These are phyloP conservation scores for Atractiella rhizophila DNA, from an alignment of 768 basidiomycete genomes.

Conservation along the genomic window DNA sequence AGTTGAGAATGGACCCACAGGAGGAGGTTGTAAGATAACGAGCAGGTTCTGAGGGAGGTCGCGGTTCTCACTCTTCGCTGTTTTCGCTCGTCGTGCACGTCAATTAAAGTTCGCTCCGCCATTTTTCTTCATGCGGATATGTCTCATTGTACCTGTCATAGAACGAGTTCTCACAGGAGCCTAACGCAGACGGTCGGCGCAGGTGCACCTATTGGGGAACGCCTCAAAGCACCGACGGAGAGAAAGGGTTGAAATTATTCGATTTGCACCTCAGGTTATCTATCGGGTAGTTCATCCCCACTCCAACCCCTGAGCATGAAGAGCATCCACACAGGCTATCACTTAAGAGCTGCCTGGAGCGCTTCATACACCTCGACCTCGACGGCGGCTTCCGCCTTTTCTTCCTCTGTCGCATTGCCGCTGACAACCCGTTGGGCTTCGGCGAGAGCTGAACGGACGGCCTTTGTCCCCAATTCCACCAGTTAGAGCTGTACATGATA, in stretches of 20 bases:
- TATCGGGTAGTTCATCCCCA: too few species aligned
- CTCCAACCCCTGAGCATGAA: neutral
- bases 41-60: neutral
- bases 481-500: neutral
- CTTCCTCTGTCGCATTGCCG: slow-evolving; percentile 70
- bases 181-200: neutral
- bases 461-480: slow-evolving; percentile 28
- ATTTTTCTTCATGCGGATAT: neutral
- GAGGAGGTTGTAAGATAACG: neutral
- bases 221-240: neutral
- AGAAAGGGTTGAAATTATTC: too few species aligned
- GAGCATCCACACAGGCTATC: slow-evolving; percentile 7
- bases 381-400: slow-evolving; percentile 70
- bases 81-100: neutral
- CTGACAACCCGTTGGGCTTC: slow-evolving; percentile 59
- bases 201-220: neutral
- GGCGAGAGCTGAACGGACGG: slow-evolving; percentile 62
- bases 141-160: too few species aligned
- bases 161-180: too few species aligned
- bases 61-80: too few species aligned
- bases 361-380: slow-evolving; percentile 94
- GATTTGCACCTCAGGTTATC: too few species aligned
- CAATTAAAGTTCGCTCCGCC: neutral
- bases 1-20: neutral
- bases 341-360: slow-evolving; percentile 55